These are phyloP conservation scores for Ophiosphaerella korrae DNA, from an alignment of 2,329 filamentous ascomycete genomes.

Conservation along the genomic window DNA sequence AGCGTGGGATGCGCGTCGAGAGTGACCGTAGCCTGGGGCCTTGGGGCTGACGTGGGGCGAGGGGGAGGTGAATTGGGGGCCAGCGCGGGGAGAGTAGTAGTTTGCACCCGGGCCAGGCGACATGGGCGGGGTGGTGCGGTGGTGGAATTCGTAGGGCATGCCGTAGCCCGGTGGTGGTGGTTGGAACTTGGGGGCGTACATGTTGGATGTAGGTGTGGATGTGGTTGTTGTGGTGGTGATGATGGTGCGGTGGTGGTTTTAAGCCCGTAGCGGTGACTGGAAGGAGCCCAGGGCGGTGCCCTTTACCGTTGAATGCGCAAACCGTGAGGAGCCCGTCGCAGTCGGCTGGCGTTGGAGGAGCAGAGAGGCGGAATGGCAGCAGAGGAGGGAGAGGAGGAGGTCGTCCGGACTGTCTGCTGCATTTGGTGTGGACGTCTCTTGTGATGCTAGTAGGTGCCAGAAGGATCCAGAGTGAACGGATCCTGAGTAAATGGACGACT, in stretches of 20 bases:
- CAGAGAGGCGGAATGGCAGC: slow-evolving; percentile 37
- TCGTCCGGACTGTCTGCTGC: slow-evolving; percentile 39
- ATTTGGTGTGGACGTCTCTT: slow-evolving; percentile 33
- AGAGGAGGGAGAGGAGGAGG: slow-evolving; percentile 37
- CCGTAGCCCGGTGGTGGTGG: slow-evolving; percentile 43
- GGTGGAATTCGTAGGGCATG: slow-evolving; percentile 42
- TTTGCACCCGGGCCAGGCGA: slow-evolving; percentile 53
- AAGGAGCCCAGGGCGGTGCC: slow-evolving; percentile 35
- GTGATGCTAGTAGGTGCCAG: slow-evolving; percentile 32
- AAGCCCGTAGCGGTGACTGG: slow-evolving; percentile 2
- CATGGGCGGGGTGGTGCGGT: slow-evolving; percentile 45
- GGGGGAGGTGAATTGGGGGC: slow-evolving; percentile 53
- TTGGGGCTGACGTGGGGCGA: slow-evolving; percentile 54
- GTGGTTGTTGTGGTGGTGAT: slow-evolving; percentile 4
- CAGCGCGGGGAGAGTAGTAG: slow-evolving; percentile 62
- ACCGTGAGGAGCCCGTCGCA: slow-evolving; percentile 31
- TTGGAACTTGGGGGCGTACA: slow-evolving; percentile 41
- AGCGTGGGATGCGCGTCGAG: slow-evolving; percentile 62
- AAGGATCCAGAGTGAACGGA: slow-evolving; percentile 41
- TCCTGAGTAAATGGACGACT: slow-evolving; percentile 19
- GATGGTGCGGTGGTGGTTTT: slow-evolving; percentile 2
- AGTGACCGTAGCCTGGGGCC: slow-evolving; percentile 57
- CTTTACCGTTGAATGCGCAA: slow-evolving; percentile 43
- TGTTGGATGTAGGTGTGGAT: slow-evolving; percentile 18
- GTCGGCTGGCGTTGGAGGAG: slow-evolving; percentile 22